Evolutionary conservation across 148 eudicot species (phyloP).

Genomic region (Persicaria maculosa): DNA sequence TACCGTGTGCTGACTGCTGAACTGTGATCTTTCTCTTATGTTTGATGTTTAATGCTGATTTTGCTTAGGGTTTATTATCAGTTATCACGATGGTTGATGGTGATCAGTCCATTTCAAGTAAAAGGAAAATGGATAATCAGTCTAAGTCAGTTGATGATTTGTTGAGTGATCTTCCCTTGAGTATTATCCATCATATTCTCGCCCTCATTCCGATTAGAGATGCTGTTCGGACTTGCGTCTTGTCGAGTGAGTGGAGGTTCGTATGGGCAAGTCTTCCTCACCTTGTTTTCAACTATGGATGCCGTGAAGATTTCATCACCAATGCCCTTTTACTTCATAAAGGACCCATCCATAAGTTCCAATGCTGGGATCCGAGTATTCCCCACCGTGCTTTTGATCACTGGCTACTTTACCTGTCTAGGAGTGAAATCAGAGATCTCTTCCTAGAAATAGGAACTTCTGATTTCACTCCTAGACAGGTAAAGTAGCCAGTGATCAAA

Average conservation of each 20-base stretch:
- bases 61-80: neutral
- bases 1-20: neutral
- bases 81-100: constrained; percentile 23
- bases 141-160: constrained; percentile 17
- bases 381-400: constrained; percentile 30
- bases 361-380: neutral
- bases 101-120: neutral
- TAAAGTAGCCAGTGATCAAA: constrained; percentile 69
- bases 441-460: neutral
- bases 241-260: constrained; percentile 53
- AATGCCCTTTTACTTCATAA: constrained; percentile 33
- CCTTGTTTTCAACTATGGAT: constrained; percentile 34
- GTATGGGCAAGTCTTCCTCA: constrained; percentile 46
- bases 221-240: constrained; percentile 44
- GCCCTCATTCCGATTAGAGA: constrained; percentile 44
- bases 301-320: constrained; percentile 31
- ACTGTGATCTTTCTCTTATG: neutral
- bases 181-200: constrained; percentile 37
- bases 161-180: constrained; percentile 31
- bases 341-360: constrained; percentile 61
- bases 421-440: constrained; percentile 30
- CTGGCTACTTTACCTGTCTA: constrained; percentile 64
- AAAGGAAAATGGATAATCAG: neutral
- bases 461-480: constrained; percentile 50
- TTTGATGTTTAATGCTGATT: neutral